phyloP scores from a whole-genome alignment of 768 basidiomycete genomes.

The Kwoniella pini region DNA sequence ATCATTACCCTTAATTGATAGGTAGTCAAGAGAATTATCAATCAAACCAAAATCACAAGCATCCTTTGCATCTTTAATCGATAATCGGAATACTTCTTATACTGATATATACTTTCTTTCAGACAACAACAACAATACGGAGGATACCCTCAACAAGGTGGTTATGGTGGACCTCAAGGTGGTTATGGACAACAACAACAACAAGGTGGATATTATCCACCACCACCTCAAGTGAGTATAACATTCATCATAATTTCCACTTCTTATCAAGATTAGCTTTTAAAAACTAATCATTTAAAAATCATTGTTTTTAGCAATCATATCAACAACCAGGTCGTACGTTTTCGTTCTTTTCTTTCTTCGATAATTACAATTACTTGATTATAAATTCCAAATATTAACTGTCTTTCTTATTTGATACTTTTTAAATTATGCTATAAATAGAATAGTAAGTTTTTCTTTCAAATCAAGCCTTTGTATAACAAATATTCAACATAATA shows the following conservation, averaged over 20 bases:
- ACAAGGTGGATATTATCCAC: constrained; percentile 47
- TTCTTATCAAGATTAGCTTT: too few species aligned
- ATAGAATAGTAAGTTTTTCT: constrained; percentile 46
- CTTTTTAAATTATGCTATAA: constrained; percentile 1
- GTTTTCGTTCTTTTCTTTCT: constrained; percentile 7
- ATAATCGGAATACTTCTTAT: background rate
- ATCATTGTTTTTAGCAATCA: constrained; percentile 40
- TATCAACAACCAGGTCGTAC: constrained; percentile 43
- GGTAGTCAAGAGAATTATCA: too few species aligned
- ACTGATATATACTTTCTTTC: background rate
- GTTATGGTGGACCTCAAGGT: constrained; percentile 26
- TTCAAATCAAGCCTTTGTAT: too few species aligned
- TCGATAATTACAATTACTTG: constrained; percentile 38
- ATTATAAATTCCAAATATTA: constrained; percentile 17
- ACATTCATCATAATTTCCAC: background rate
- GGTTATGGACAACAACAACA: constrained; percentile 22
- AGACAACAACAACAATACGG: constrained; percentile 19
- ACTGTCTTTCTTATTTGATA: background rate
- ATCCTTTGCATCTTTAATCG: too few species aligned
- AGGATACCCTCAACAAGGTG: constrained; percentile 33
- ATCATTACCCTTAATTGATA: background rate
- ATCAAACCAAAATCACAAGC: too few species aligned
- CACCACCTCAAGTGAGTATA: constrained; percentile 36
- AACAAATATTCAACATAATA: too few species aligned
- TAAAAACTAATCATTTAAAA: too few species aligned